These are phyloP conservation scores for Phaffia tasmanica DNA, from an alignment of 768 basidiomycete genomes.

Conservation along the genomic window DNA sequence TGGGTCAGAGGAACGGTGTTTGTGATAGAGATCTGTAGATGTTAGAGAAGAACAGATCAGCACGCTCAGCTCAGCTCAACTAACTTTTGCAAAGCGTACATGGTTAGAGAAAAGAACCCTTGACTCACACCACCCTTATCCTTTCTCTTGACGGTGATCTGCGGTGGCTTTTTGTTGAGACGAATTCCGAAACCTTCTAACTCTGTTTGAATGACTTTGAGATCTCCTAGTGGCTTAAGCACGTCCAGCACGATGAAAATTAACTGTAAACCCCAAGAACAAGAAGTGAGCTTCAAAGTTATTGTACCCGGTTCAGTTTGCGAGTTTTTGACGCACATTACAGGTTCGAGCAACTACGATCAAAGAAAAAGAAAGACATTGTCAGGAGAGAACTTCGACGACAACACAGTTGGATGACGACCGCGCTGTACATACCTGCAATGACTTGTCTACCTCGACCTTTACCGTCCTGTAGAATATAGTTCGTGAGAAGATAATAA, in stretches of 20 bases:
- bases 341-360: constrained; percentile 83
- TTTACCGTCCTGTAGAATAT: constrained; percentile 53
- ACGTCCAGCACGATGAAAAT: constrained; percentile 99
- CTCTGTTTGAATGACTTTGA: constrained; percentile 78
- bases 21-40: constrained; percentile 68
- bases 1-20: constrained; percentile 94
- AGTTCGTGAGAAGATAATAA: neutral
- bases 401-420: neutral
- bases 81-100: neutral
- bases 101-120: neutral
- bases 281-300: constrained; percentile 25
- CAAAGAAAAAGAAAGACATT: constrained; percentile 9
- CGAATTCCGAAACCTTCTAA: constrained; percentile 97
- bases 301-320: constrained; percentile 29
- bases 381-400: constrained; percentile 19
- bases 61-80: neutral
- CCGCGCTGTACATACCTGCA: constrained; percentile 33
- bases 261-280: constrained; percentile 93
- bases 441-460: constrained; percentile 83
- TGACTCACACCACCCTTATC: constrained; percentile 54
- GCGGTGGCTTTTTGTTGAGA: constrained; percentile 78
- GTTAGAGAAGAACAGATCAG: neutral
- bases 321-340: constrained; percentile 41
- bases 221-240: constrained; percentile 88
- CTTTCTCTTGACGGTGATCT: constrained; percentile 44